A percentile compares a stretch with the other conserved stretches of the same genome.
Conservation (phyloP, 805 yeast species). For the Candida peoriensis region DNA sequence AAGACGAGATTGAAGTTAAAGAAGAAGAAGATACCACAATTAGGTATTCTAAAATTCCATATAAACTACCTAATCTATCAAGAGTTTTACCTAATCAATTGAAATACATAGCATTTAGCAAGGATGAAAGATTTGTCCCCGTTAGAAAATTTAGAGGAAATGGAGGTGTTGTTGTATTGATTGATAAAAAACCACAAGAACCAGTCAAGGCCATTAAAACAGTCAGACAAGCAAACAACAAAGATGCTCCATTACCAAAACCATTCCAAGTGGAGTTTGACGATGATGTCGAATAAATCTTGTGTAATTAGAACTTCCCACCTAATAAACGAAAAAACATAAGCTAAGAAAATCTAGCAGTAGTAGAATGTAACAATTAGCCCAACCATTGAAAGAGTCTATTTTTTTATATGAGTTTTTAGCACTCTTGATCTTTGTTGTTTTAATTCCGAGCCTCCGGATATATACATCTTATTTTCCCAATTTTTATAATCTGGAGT, state of each 20-base stretch:
- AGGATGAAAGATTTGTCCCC: conserved; percentile 75
- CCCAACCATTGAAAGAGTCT: too few species aligned
- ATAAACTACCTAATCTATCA: conserved; percentile 69
- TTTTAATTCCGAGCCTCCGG: too few species aligned
- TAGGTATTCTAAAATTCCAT: conserved; percentile 60
- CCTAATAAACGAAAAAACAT: too few species aligned
- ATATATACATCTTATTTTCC: too few species aligned
- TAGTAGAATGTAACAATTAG: too few species aligned
- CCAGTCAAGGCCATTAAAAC: conserved; percentile 71
- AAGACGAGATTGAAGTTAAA: conserved; percentile 18
- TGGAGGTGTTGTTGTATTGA: conserved; percentile 67
- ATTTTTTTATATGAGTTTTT: too few species aligned
- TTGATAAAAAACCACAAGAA: conserved; percentile 58
- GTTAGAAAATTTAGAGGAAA: conserved; percentile 68
- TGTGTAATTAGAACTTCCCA: too few species aligned
- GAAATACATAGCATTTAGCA: conserved; percentile 71
- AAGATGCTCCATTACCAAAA: conserved; percentile 70
- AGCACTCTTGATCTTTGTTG: too few species aligned
- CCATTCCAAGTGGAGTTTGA: conserved; percentile 50
- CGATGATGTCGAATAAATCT: too few species aligned
- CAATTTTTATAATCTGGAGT: too few species aligned
- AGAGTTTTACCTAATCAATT: conserved; percentile 89
- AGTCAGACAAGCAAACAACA: conserved; percentile 68
- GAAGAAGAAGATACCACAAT: conserved; percentile 31
- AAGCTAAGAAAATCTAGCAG: too few species aligned